These are phyloP conservation scores for Helichrysum umbraculigerum DNA, from an alignment of 129 eudicot genomes.

Conservation along the genomic window DNA sequence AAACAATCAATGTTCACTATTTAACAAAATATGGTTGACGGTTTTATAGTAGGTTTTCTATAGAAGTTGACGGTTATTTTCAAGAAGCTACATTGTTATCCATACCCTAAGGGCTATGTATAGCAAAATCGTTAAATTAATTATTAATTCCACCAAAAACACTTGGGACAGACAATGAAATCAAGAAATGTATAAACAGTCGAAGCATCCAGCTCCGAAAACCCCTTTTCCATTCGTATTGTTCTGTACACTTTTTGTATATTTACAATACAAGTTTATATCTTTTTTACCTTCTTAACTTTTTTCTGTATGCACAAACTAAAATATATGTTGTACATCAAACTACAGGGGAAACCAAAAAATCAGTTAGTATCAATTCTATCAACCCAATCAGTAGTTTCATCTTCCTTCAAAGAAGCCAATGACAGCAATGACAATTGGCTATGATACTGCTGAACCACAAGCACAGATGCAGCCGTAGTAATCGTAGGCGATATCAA, in stretches of 20 bases:
- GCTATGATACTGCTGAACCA: constrained; percentile 55
- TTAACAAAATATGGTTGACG: too few species aligned
- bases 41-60: too few species aligned
- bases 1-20: too few species aligned
- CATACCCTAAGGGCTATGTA: too few species aligned
- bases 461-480: constrained; percentile 57
- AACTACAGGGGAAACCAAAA: background rate
- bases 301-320: background rate
- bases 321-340: constrained; percentile 5
- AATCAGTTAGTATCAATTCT: background rate
- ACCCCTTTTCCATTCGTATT: background rate
- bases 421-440: constrained; percentile 38
- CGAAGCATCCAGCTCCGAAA: background rate
- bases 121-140: too few species aligned
- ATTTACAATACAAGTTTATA: background rate
- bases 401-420: constrained; percentile 44
- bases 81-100: too few species aligned
- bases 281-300: background rate
- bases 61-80: too few species aligned
- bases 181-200: background rate
- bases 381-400: constrained; percentile 22
- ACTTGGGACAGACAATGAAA: too few species aligned
- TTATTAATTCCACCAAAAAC: background rate
- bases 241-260: background rate
- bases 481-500: constrained; percentile 41